phyloP scores from a whole-genome alignment of 2,329 filamentous ascomycete species.

The Paramyrothecium roridum region DNA sequence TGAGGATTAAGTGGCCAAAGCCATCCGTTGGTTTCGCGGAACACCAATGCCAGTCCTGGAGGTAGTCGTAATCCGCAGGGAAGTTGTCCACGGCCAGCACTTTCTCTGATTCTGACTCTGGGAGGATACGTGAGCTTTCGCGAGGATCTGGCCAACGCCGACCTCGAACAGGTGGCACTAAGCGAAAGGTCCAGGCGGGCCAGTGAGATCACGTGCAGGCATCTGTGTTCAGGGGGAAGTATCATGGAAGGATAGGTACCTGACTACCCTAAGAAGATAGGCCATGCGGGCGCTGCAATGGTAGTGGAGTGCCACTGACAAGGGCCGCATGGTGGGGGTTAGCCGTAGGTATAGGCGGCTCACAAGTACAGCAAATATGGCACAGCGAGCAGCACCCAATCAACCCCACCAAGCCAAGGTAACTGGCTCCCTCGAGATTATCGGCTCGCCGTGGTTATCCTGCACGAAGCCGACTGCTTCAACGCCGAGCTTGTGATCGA shows the following conservation, averaged over 20 bases:
- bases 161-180: constrained; percentile 39
- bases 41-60: constrained; percentile 22
- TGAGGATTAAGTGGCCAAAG: constrained; percentile 16
- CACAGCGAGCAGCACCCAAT: constrained; percentile 1
- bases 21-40: constrained; percentile 24
- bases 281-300: too few species aligned
- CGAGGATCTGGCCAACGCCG: constrained; percentile 33
- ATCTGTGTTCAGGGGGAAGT: not conserved
- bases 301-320: too few species aligned
- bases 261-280: not conserved
- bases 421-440: not conserved
- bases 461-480: not conserved
- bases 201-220: constrained; percentile 26
- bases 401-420: too few species aligned
- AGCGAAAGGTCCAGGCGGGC: constrained; percentile 14
- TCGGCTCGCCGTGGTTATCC: not conserved
- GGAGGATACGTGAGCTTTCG: constrained; percentile 24
- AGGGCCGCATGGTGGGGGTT: too few species aligned
- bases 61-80: constrained; percentile 22
- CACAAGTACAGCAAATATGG: too few species aligned
- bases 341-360: too few species aligned
- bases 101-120: constrained; percentile 15
- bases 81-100: constrained; percentile 22
- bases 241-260: not conserved
- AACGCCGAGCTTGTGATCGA: not conserved